A percentile compares a stretch with the other conserved stretches of the same genome.
Evolutionary conservation across 2,329 filamentous ascomycete species (phyloP).

Genomic region (Sporothrix euskadiensis): DNA sequence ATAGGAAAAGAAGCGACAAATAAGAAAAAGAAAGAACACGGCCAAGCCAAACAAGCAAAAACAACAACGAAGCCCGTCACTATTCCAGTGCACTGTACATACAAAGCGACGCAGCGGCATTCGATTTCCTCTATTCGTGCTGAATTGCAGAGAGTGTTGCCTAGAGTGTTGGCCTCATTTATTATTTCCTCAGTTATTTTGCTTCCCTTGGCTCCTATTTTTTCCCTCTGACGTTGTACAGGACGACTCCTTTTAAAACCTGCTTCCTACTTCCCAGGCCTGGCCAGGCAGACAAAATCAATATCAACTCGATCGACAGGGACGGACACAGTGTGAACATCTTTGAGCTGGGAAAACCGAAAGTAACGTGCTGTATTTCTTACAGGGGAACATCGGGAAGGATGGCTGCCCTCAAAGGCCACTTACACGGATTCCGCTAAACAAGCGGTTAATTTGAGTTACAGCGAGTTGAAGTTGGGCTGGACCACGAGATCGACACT

Average conservation of each 20-base stretch:
- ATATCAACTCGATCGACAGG: background rate
- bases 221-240: background rate
- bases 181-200: background rate
- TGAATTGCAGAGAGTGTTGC: background rate
- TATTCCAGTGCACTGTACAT: background rate
- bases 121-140: background rate
- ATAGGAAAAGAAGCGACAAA: background rate
- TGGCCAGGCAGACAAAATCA: background rate
- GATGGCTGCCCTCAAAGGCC: background rate
- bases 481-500: background rate
- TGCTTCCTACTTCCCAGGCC: background rate
- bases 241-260: background rate
- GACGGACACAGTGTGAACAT: conserved; percentile 10
- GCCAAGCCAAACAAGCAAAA: background rate
- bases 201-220: background rate
- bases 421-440: background rate
- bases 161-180: background rate
- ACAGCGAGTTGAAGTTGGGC: background rate
- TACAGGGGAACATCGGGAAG: background rate
- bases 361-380: background rate
- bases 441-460: background rate
- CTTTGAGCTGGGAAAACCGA: background rate
- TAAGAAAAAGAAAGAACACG: background rate
- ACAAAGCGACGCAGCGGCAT: background rate
- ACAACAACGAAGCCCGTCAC: background rate